Evolutionary conservation across 768 basidiomycete genomes (phyloP).

Genomic region (Hygrophorus pudorinus): DNA sequence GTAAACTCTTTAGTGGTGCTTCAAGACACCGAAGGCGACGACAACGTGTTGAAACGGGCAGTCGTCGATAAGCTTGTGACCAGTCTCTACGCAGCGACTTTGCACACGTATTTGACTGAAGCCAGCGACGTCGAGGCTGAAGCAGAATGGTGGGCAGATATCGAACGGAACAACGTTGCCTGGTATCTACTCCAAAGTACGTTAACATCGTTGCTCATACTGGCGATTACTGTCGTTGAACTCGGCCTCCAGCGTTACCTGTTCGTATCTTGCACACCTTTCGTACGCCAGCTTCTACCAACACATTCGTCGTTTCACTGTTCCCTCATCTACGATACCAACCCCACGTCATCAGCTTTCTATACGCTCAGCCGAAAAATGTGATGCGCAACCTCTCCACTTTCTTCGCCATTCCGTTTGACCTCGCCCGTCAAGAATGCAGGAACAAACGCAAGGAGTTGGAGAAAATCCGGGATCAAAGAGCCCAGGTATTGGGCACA

Average conservation of each 20-base stretch:
- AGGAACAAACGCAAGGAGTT: conserved; percentile 46
- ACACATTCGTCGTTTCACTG: conserved; percentile 43
- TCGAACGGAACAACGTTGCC: conserved; percentile 51
- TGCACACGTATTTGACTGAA: conserved; percentile 56
- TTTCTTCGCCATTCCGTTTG: conserved; percentile 40
- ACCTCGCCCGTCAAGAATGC: conserved; percentile 61
- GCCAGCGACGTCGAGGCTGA: conserved; percentile 66
- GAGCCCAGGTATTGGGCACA: conserved; percentile 57
- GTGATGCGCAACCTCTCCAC: conserved; percentile 14
- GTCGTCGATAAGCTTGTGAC: conserved; percentile 41
- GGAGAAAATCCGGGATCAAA: conserved; percentile 53
- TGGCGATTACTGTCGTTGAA: conserved; percentile 13
- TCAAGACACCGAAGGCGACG: background rate
- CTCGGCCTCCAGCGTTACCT: conserved; percentile 32
- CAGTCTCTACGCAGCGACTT: conserved; percentile 51
- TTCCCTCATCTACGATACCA: conserved; percentile 52
- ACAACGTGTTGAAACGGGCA: conserved; percentile 24
- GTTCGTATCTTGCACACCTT: conserved; percentile 34
- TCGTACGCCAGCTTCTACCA: conserved; percentile 38
- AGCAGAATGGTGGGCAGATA: conserved; percentile 76
- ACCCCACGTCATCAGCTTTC: too few species aligned
- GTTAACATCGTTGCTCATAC: too few species aligned
- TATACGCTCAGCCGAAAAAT: too few species aligned
- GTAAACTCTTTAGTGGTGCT: background rate
- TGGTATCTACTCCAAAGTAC: conserved; percentile 80